Evolutionary conservation across 2,329 filamentous ascomycete genomes (phyloP), one percentile per base, ranked within the genome.

Genomic region (Colletotrichum filicis): DNA sequence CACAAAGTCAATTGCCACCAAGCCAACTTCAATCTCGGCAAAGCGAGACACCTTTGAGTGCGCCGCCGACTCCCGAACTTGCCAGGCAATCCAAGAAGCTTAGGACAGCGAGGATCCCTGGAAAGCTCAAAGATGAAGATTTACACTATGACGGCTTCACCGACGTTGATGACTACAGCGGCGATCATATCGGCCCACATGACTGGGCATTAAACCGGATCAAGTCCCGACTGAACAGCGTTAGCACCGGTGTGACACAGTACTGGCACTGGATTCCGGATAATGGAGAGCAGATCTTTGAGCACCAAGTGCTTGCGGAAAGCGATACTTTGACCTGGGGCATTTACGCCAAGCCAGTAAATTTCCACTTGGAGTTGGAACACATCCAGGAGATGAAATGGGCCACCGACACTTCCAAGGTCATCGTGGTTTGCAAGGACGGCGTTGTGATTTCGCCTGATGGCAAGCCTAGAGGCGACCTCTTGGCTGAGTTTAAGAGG

Each of bases 181-280:
- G 82, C 1, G 87, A 87, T 4, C 76, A 77, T 12, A 82, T 90
- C 8, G 82, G 81, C 28, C 79, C 81, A 14, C 81, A 83, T 11
- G 88, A 91, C 78, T 91, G 86, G 82, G 85, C 87, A 19, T 77
- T 91, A 14, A 81, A 85, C 58, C 86, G 89, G 74, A 84, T 91
- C 75, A 89, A 89, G 80, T 87, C 86, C 3, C 79, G 81, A 16
- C 75, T 81, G 12, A 82, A 85, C 63, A 86, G 87, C 1, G 88
- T 85, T 26, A 86, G 85, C 66, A 79, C 81, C 2, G 76, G 82
- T 14, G 85, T 88, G 5, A 89, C 87, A 14, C 88, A 90, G 77
- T 90, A 90, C 79, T 89, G 87, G 87, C 87, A 87, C 62, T 90
- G 85, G 85, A 76, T 85, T 4, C 80, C 80, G 9, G 78, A 83